Percentiles rank a stretch among this genome's conserved stretches.
phyloP scores from a whole-genome alignment of 2,329 filamentous ascomycete genomes.

The Fusarium sp. region DNA sequence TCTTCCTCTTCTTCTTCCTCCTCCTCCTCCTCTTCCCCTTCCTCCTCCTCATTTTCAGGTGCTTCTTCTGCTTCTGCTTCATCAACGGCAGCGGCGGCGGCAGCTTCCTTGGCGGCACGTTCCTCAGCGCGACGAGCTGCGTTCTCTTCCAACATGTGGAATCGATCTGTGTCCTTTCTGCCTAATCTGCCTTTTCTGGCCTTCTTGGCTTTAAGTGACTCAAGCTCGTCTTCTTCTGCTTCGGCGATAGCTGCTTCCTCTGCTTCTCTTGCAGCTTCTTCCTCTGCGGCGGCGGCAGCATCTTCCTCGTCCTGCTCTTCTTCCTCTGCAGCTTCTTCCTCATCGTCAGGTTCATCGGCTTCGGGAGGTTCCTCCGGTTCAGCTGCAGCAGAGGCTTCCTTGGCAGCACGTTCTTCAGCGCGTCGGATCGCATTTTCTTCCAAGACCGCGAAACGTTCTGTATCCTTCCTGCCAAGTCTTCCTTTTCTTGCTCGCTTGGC shows the following conservation, averaged over 20 bases:
- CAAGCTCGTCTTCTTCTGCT: conserved; percentile 56
- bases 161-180: conserved; percentile 39
- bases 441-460: conserved; percentile 27
- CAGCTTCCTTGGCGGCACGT: conserved; percentile 34
- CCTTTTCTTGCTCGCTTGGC: conserved; percentile 53
- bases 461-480: conserved; percentile 41
- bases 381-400: conserved; percentile 32
- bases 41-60: background rate
- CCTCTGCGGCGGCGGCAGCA: conserved; percentile 16
- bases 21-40: too few relatives aligned
- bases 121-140: conserved; percentile 38
- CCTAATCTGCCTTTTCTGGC: conserved; percentile 50
- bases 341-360: conserved; percentile 42
- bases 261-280: conserved; percentile 11
- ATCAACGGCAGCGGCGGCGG: conserved; percentile 25
- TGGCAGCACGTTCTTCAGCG: conserved; percentile 41
- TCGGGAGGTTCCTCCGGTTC: conserved; percentile 10
- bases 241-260: conserved; percentile 45
- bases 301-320: background rate
- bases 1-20: too few relatives aligned
- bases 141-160: conserved; percentile 20
- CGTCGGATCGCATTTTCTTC: conserved; percentile 27
- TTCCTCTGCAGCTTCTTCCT: conserved; percentile 28
- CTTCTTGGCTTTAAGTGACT: conserved; percentile 51
- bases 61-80: conserved; percentile 20